These are phyloP conservation scores for Pyricularia pennisetigena DNA, from an alignment of 2,329 filamentous ascomycete genomes.

Conservation along the genomic window DNA sequence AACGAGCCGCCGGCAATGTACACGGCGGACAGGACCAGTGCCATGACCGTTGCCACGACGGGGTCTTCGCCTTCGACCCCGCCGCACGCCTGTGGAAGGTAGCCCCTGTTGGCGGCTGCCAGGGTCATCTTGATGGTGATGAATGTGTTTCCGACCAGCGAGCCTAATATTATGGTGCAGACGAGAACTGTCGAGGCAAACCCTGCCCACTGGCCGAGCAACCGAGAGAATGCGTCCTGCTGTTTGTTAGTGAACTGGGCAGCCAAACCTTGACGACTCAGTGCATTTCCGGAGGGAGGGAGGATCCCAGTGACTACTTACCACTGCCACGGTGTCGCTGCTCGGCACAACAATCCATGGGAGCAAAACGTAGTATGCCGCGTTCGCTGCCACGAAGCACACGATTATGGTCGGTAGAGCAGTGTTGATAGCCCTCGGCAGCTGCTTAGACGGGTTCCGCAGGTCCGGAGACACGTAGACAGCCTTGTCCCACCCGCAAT, in stretches of 20 bases:
- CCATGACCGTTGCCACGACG: conserved; percentile 42
- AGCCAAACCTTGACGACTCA: too few species aligned
- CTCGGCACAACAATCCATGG: conserved; percentile 48
- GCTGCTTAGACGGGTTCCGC: conserved; percentile 36
- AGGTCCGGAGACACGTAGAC: conserved; percentile 47
- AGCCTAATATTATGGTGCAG: conserved; percentile 51
- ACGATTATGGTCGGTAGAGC: conserved; percentile 49
- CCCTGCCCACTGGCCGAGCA: conserved; percentile 43
- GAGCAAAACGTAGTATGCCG: conserved; percentile 52
- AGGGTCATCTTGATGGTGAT: conserved; percentile 52
- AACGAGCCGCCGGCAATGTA: conserved; percentile 54
- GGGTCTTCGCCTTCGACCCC: conserved; percentile 40
- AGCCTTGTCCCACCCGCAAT: conserved; percentile 57
- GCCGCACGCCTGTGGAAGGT: conserved; percentile 36
- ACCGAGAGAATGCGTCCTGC: conserved; percentile 43
- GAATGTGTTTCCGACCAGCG: conserved; percentile 53
- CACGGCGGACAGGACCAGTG: conserved; percentile 36
- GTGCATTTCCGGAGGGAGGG: too few species aligned
- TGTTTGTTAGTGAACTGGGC: not conserved
- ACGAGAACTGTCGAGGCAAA: conserved; percentile 45
- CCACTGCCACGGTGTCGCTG: conserved; percentile 53
- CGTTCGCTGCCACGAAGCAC: conserved; percentile 50
- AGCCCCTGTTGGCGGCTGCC: conserved; percentile 41
- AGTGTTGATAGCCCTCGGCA: conserved; percentile 52
- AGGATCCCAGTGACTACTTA: conserved; percentile 23